phyloP scores from a whole-genome alignment of 441 rosid species.

The Brassica hybrid region DNA sequence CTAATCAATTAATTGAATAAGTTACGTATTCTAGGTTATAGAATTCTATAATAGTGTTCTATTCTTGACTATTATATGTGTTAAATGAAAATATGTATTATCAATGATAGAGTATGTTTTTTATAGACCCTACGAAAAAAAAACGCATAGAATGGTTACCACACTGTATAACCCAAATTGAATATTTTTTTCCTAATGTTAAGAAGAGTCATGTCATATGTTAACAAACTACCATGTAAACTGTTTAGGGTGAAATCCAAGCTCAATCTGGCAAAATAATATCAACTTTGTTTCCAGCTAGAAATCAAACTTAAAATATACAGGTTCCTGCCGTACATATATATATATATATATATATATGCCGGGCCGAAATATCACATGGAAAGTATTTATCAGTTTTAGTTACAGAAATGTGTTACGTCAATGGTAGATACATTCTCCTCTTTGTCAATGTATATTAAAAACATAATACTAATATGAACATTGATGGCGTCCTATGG shows the following conservation, averaged over 20 bases:
- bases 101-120: too few species aligned
- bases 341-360: too few species aligned
- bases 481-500: not conserved
- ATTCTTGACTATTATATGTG: not conserved
- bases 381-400: not conserved
- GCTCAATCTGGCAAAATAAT: not conserved
- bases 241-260: not conserved
- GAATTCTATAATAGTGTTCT: too few species aligned
- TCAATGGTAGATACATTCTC: slow-evolving; percentile 2
- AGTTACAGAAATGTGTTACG: not conserved
- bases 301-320: not conserved
- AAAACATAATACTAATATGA: not conserved
- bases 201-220: not conserved
- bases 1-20: not conserved
- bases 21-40: too few species aligned
- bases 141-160: too few species aligned
- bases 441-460: not conserved
- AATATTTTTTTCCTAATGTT: not conserved
- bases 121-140: too few species aligned
- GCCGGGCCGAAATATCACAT: not conserved
- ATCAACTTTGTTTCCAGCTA: not conserved
- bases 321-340: not conserved
- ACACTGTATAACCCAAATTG: not conserved
- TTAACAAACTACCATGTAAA: not conserved
- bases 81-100: too few species aligned